Evolutionary conservation across 345 rosid species (phyloP).

Genomic region (Pugionium cornutum): DNA sequence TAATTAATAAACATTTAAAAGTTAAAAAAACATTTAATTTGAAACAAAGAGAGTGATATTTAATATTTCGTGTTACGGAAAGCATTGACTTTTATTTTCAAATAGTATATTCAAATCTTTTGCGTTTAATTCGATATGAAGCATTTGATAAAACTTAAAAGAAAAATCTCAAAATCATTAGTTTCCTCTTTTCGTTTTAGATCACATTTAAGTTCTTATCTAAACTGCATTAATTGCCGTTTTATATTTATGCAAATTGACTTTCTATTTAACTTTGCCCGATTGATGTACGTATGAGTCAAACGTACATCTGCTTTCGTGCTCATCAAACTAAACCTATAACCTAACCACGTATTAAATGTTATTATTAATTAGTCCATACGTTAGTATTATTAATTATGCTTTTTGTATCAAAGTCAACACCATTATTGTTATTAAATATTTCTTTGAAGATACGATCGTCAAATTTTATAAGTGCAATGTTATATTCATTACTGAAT

Average conservation of each 20-base stretch:
- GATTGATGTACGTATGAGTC: constrained; percentile 22
- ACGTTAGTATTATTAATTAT: background rate
- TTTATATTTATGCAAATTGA: constrained; percentile 24
- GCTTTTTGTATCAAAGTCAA: too few relatives aligned
- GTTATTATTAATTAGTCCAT: constrained; percentile 19
- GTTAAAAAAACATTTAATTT: too few relatives aligned
- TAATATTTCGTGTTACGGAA: constrained; percentile 22
- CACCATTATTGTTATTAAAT: too few relatives aligned
- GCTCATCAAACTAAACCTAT: constrained; percentile 21
- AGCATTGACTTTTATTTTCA: background rate
- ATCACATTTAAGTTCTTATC: background rate
- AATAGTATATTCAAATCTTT: background rate
- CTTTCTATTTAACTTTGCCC: constrained; percentile 23
- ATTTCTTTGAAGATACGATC: too few relatives aligned
- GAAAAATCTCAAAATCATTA: background rate
- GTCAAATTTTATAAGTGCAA: too few relatives aligned
- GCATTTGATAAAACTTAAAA: background rate
- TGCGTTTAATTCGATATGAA: background rate
- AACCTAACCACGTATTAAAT: constrained; percentile 17
- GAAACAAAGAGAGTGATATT: too few relatives aligned
- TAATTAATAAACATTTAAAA: too few relatives aligned
- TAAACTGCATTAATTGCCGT: constrained; percentile 4
- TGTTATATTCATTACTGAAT: too few relatives aligned
- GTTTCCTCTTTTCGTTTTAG: background rate
- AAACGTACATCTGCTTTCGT: constrained; percentile 25